Evolutionary conservation across 805 yeast genomes (phyloP), one percentile per base, ranked within the genome.

Genomic region (Pichia heedii): DNA sequence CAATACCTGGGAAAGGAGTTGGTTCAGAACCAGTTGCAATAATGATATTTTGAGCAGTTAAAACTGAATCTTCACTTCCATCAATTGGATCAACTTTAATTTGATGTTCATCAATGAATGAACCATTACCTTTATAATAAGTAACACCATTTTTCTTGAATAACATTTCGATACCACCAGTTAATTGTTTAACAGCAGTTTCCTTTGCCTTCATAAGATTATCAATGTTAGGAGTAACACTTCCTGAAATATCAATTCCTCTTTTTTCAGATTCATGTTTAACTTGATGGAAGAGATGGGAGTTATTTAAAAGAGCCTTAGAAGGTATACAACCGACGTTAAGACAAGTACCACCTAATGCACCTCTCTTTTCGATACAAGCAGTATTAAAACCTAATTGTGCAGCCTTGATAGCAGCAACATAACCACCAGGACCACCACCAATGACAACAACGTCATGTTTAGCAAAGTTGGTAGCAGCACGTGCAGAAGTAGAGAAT

Each of bases 341-440:
- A 58, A 94, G 73, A 78, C 99, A 93, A 44, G 98, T 93, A 60
- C 99, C 99, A 51, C 99, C 99, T 51, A 94, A 76, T 37, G 79
- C 69, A 37, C 99, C 99, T 68, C 99, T 83, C 71, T 87, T 88
- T 68, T 93, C 99, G 53, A 93, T 72, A 76, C 98, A 93, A 30
- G 97, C 98, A 43, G 96, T 87, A 67, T 89, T 81, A 56, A 73
- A 76, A 35, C 97, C 97, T 48, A 89, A 74, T 73, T 93, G 99
- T 40, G 98, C 98, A 48, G 96, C 96, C 68, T 87, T 90, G 66
- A 93, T 93, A 59, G 99, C 98, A 44, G 97, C 97, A 56, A 93
- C 93, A 66, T 93, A 93, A 50, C 99, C 99, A 67, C 97, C 99
- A 54, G 99, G 99, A 47, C 99, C 99, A 57, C 97, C 97, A 55